phyloP scores from a whole-genome alignment of 768 basidiomycete genomes.

The Trametes gibbosa region DNA sequence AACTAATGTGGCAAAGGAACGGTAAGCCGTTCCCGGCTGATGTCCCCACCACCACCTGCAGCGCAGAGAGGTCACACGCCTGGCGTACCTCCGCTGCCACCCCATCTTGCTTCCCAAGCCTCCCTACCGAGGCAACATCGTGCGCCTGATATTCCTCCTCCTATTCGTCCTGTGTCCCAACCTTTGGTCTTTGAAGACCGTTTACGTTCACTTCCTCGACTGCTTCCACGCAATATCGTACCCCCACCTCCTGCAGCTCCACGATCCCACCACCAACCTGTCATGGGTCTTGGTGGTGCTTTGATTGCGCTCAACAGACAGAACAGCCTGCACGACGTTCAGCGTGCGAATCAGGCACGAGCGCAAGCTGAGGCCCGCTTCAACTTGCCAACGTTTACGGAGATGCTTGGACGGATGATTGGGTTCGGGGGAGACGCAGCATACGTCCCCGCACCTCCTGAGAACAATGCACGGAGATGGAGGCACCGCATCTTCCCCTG shows the following conservation, averaged over 20 bases:
- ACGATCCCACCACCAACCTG: constrained; percentile 55
- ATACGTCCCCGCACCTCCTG: background rate
- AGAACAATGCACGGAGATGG: background rate
- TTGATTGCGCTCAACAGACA: constrained; percentile 44
- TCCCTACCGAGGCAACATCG: constrained; percentile 40
- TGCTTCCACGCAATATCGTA: constrained; percentile 24
- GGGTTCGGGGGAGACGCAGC: background rate
- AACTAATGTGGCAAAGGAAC: background rate
- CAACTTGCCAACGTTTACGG: constrained; percentile 12
- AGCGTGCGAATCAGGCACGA: constrained; percentile 7
- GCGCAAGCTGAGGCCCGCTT: constrained; percentile 4
- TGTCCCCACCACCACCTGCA: constrained; percentile 38
- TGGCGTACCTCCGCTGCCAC: constrained; percentile 55
- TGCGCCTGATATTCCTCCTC: constrained; percentile 21
- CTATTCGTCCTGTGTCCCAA: constrained; percentile 45
- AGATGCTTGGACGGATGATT: constrained; percentile 6
- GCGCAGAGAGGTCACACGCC: constrained; percentile 41
- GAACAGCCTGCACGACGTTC: constrained; percentile 17
- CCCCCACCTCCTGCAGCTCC: constrained; percentile 36
- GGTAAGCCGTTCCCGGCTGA: constrained; percentile 12
- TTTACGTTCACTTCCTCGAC: constrained; percentile 26
- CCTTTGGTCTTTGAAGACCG: constrained; percentile 53
- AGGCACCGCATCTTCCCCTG: background rate
- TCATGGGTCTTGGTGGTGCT: constrained; percentile 66
- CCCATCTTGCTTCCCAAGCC: constrained; percentile 32